Percentiles rank a stretch among this genome's conserved stretches.
Evolutionary conservation across 1,139 yeast genomes (phyloP).

Genomic region (Eremothecium gossypii): DNA sequence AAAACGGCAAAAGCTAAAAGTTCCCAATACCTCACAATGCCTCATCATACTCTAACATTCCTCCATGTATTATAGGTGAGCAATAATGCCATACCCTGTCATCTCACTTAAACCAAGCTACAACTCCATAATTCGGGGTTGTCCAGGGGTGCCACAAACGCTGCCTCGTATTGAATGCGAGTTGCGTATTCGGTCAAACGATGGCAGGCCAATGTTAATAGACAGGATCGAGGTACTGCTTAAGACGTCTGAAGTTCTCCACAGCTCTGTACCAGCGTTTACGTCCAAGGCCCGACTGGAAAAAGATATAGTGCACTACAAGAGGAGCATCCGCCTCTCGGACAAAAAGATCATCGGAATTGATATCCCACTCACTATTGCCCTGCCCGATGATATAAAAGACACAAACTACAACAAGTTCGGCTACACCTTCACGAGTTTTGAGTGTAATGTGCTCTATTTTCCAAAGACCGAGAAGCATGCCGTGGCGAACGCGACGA

Average conservation of each 20-base stretch:
- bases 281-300: slow-evolving; percentile 37
- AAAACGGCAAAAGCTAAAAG: too few species aligned
- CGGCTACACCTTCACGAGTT: slow-evolving; percentile 24
- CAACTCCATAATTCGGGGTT: slow-evolving; percentile 44
- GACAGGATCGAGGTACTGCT: slow-evolving; percentile 48
- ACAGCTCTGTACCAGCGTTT: slow-evolving; percentile 14
- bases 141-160: slow-evolving; percentile 57
- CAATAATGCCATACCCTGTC: slow-evolving; percentile 24
- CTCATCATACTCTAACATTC: too few species aligned
- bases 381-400: slow-evolving; percentile 45
- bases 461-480: slow-evolving; percentile 10
- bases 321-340: slow-evolving; percentile 33
- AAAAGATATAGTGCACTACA: slow-evolving; percentile 25
- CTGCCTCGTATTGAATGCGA: slow-evolving; percentile 33
- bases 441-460: slow-evolving; percentile 25
- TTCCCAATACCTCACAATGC: too few species aligned
- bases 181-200: slow-evolving; percentile 28
- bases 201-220: slow-evolving; percentile 64
- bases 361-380: slow-evolving; percentile 52
- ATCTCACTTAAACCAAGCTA: slow-evolving; percentile 39
- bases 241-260: slow-evolving; percentile 24
- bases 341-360: slow-evolving; percentile 39
- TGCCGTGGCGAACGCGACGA: slow-evolving; percentile 8
- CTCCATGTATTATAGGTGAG: not conserved
- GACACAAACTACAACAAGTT: slow-evolving; percentile 34